Conservation (phyloP, 768 basidiomycete genomes). For the Tremella fuciformis region DNA sequence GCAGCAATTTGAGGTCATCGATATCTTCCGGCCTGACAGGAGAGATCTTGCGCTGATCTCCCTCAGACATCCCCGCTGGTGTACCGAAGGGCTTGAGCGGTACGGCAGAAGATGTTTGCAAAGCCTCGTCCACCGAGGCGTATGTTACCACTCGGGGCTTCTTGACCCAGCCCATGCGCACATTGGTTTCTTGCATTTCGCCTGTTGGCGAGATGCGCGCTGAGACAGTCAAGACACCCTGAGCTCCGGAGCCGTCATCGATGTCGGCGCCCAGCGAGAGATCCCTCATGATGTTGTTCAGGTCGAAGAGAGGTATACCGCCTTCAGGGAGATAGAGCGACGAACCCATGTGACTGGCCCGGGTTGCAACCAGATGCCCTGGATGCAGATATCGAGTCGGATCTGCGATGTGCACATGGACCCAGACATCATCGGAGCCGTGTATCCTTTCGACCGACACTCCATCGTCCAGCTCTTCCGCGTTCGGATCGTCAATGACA, state of each 20-base stretch:
- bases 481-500: constrained; percentile 75
- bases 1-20: constrained; percentile 28
- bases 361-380: constrained; percentile 61
- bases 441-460: constrained; percentile 70
- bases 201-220: constrained; percentile 62
- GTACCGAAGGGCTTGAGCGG: constrained; percentile 26
- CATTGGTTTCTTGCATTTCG: constrained; percentile 65
- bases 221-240: constrained; percentile 77
- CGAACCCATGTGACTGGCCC: constrained; percentile 59
- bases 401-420: constrained; percentile 91
- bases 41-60: neutral
- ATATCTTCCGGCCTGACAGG: constrained; percentile 11
- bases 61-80: neutral
- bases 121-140: constrained; percentile 60
- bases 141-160: constrained; percentile 69
- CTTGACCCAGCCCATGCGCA: constrained; percentile 70
- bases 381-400: constrained; percentile 77
- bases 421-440: constrained; percentile 65
- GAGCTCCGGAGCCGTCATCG: constrained; percentile 45
- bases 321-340: constrained; percentile 67
- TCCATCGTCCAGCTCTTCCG: constrained; percentile 91
- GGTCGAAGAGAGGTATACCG: constrained; percentile 71
- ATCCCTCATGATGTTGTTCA: constrained; percentile 49
- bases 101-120: constrained; percentile 16
- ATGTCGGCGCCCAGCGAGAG: constrained; percentile 57